A percentile compares a stretch with the other conserved stretches of the same genome.
phyloP scores from a whole-genome alignment of 768 basidiomycete species.

The Lactarius indigo region DNA sequence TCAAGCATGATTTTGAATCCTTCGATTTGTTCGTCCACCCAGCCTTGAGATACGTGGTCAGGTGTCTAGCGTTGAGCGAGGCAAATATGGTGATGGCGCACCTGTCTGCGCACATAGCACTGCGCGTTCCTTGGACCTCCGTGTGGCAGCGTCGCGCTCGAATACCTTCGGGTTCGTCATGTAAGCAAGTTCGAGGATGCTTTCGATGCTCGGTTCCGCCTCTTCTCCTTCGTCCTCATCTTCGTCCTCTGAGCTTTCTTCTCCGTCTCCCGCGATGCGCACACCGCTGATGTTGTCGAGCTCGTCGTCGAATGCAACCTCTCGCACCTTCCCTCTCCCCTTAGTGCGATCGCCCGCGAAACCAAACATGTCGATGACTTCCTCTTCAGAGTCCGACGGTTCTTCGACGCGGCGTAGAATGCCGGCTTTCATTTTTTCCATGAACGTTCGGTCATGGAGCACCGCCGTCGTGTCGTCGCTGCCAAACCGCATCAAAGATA shows the following conservation, averaged over 20 bases:
- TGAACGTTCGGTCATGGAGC: slow-evolving; percentile 53
- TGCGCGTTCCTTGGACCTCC: slow-evolving; percentile 61
- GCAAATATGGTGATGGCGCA: slow-evolving; percentile 29
- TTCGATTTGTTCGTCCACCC: slow-evolving; percentile 84
- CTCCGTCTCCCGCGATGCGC: slow-evolving; percentile 62
- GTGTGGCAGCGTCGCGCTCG: slow-evolving; percentile 67
- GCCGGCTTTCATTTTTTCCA: slow-evolving; percentile 78
- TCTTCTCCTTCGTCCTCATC: slow-evolving; percentile 35
- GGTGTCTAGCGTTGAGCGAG: background rate
- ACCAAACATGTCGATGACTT: slow-evolving; percentile 40
- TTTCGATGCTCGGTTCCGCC: slow-evolving; percentile 40
- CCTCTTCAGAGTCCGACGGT: slow-evolving; percentile 54
- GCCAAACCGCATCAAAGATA: background rate
- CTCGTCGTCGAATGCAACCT: slow-evolving; percentile 52
- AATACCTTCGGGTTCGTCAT: slow-evolving; percentile 72
- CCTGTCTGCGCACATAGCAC: slow-evolving; percentile 71
- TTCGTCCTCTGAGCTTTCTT: slow-evolving; percentile 40
- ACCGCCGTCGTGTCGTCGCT: slow-evolving; percentile 47
- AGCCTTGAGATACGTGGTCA: slow-evolving; percentile 38
- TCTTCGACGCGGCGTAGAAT: slow-evolving; percentile 75
- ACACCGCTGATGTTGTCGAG: slow-evolving; percentile 41
- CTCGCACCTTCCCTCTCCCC: slow-evolving; percentile 29
- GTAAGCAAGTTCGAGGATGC: slow-evolving; percentile 73
- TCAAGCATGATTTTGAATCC: slow-evolving; percentile 93
- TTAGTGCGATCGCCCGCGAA: slow-evolving; percentile 17